Evolutionary conservation across 305 asterid genomes (phyloP).

Genomic region (Euphrasia arctica): DNA sequence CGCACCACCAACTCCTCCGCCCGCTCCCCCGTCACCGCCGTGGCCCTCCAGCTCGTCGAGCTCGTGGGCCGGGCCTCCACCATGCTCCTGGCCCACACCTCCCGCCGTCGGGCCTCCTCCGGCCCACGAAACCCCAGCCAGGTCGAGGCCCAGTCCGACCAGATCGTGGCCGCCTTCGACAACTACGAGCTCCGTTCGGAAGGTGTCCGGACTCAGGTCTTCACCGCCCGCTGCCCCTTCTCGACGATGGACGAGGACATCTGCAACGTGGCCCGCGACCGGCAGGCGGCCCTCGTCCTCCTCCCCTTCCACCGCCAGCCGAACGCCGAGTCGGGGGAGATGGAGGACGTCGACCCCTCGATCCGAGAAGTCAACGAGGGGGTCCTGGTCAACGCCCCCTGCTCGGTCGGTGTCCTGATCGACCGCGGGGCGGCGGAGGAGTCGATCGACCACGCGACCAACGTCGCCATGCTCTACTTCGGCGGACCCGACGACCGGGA

Average conservation of each 20-base stretch:
- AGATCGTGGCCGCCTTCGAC: conserved; percentile 66
- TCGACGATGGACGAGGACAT: conserved; percentile 85
- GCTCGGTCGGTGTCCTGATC: conserved; percentile 78
- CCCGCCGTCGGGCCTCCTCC: conserved; percentile 35
- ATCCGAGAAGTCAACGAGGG: conserved; percentile 67
- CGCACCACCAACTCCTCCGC: conserved; percentile 55
- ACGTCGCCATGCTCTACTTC: conserved; percentile 57
- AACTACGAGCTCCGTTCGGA: conserved; percentile 77
- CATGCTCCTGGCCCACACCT: conserved; percentile 57
- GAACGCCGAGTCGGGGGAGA: conserved; percentile 46
- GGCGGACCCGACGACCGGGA: conserved; percentile 96
- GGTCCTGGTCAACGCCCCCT: conserved; percentile 67
- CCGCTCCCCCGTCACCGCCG: conserved; percentile 55
- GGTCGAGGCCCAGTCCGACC: conserved; percentile 68
- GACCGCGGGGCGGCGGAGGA: conserved; percentile 55
- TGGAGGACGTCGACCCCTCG: conserved; percentile 73
- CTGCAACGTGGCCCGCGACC: conserved; percentile 69
- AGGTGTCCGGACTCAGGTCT: conserved; percentile 62
- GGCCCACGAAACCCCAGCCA: conserved; percentile 62
- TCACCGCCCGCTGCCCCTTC: conserved; percentile 65
- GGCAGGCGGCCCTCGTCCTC: conserved; percentile 53
- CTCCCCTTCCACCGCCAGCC: conserved; percentile 77
- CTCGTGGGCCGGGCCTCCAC: conserved; percentile 85
- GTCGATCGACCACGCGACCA: conserved; percentile 36
- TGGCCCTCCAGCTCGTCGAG: conserved; percentile 80